Conservation (phyloP, 192 early-diverging fungal species). For the Coemansia sp. region DNA sequence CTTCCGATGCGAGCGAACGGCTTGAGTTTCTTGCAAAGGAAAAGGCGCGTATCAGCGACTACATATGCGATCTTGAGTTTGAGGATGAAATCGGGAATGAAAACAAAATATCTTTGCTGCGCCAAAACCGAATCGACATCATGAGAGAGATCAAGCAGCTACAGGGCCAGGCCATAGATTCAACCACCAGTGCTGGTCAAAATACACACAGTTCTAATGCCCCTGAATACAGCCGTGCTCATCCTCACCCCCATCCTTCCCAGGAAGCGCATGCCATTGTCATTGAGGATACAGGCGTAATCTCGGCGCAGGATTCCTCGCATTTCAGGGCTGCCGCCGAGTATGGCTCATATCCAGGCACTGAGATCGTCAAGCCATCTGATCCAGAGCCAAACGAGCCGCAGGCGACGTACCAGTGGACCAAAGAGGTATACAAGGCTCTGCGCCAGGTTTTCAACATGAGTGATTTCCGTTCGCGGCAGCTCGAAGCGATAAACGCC, state of each 20-base stretch:
- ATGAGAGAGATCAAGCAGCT: slow-evolving; percentile 36
- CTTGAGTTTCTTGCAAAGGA: slow-evolving; percentile 29
- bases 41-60: slow-evolving; percentile 54
- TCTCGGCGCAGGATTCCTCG: background rate
- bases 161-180: background rate
- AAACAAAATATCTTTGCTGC: slow-evolving; percentile 41
- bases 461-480: slow-evolving; percentile 76
- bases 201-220: background rate
- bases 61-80: slow-evolving; percentile 53
- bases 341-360: background rate
- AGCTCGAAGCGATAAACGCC: slow-evolving; percentile 86
- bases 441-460: slow-evolving; percentile 70
- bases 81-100: slow-evolving; percentile 46
- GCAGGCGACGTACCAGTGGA: slow-evolving; percentile 61
- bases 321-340: background rate
- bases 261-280: background rate
- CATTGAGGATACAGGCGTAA: background rate
- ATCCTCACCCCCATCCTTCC: background rate
- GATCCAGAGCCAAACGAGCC: slow-evolving; percentile 40
- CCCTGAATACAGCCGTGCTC: background rate
- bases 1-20: slow-evolving; percentile 7
- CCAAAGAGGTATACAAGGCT: slow-evolving; percentile 66
- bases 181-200: background rate
- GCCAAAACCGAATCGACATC: slow-evolving; percentile 38
- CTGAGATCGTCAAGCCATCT: slow-evolving; percentile 36